Evolutionary conservation across 2,329 filamentous ascomycete species (phyloP).

Genomic region (Massarina eburnea): DNA sequence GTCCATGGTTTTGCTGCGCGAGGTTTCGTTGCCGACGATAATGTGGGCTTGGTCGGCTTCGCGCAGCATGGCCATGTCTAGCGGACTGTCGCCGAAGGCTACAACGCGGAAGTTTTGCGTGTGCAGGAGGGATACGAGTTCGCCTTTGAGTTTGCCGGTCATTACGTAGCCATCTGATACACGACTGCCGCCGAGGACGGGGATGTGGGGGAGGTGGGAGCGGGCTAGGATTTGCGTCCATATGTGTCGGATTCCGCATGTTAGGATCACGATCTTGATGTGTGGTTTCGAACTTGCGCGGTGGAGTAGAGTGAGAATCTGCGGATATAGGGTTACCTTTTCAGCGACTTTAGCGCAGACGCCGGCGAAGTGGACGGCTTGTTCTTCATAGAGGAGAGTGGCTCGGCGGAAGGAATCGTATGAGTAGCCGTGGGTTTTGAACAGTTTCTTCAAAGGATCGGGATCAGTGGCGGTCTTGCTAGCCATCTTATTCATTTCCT

Average conservation of each 20-base stretch:
- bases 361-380: constrained; percentile 44
- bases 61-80: constrained; percentile 61
- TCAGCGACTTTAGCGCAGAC: constrained; percentile 51
- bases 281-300: constrained; percentile 32
- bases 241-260: constrained; percentile 54
- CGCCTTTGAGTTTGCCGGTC: constrained; percentile 53
- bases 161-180: constrained; percentile 54
- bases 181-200: constrained; percentile 57
- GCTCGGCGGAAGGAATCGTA: constrained; percentile 60
- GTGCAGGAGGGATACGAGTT: constrained; percentile 49
- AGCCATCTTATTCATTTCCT: constrained; percentile 13
- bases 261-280: constrained; percentile 56
- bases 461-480: constrained; percentile 4
- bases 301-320: constrained; percentile 52
- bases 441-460: constrained; percentile 48
- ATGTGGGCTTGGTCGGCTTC: constrained; percentile 58
- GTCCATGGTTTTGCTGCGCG: constrained; percentile 58
- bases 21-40: constrained; percentile 53
- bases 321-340: constrained; percentile 47
- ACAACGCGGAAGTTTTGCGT: constrained; percentile 46
- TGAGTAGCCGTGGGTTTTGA: constrained; percentile 53
- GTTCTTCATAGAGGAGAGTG: constrained; percentile 55
- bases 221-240: constrained; percentile 59
- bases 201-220: constrained; percentile 48
- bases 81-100: constrained; percentile 62